A percentile compares a stretch with the other conserved stretches of the same genome.
Conservation (phyloP, 805 yeast genomes). For the Teunomyces atbi region DNA sequence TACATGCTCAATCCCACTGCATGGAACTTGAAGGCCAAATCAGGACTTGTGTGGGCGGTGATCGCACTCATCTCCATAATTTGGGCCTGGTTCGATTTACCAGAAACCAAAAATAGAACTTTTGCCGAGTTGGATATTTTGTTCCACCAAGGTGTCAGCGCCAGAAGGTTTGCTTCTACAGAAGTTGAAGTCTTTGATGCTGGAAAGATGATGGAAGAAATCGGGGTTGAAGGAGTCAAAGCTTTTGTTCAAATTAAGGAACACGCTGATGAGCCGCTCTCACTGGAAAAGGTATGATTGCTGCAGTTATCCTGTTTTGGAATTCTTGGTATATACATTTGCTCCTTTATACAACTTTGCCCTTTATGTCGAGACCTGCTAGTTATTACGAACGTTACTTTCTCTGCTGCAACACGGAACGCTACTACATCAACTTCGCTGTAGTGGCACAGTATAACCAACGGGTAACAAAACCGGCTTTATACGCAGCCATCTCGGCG, state of each 20-base stretch:
- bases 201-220: constrained; percentile 32
- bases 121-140: constrained; percentile 59
- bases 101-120: constrained; percentile 59
- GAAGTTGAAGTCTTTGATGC: constrained; percentile 41
- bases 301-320: too few relatives aligned
- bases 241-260: constrained; percentile 19
- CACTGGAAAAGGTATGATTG: background rate
- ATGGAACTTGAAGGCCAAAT: constrained; percentile 47
- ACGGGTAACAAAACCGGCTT: background rate
- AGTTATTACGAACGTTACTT: constrained; percentile 10
- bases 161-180: constrained; percentile 44
- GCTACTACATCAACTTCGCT: constrained; percentile 11
- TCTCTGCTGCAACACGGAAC: constrained; percentile 9
- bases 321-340: background rate
- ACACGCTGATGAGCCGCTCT: background rate
- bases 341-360: background rate
- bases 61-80: constrained; percentile 23
- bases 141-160: constrained; percentile 38
- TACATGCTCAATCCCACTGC: constrained; percentile 44
- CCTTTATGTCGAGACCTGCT: constrained; percentile 2
- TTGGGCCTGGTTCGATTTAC: constrained; percentile 53
- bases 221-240: constrained; percentile 35
- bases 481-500: constrained; percentile 9
- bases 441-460: constrained; percentile 6
- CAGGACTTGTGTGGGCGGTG: constrained; percentile 45